Conservation (phyloP, 78 protist species). For the Andalucia godoyi region DNA sequence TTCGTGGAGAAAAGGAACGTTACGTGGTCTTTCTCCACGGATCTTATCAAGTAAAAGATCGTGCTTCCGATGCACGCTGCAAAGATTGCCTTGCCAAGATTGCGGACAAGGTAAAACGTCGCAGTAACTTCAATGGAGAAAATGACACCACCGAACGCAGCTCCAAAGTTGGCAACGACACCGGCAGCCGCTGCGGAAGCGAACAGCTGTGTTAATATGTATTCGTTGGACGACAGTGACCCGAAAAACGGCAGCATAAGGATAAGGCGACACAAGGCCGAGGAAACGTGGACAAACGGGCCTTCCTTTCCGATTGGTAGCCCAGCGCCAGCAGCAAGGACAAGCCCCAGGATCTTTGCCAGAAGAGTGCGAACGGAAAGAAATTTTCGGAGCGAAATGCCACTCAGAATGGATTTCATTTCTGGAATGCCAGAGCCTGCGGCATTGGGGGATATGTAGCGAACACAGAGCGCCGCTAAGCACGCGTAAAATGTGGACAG, state of each 20-base stretch:
- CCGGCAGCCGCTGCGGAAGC: slow-evolving; percentile 57
- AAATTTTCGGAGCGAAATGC: no score
- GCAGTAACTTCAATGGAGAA: slow-evolving; percentile 65
- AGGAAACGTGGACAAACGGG: slow-evolving; percentile 63
- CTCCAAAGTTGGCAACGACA: slow-evolving; percentile 61
- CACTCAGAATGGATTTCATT: slow-evolving; percentile 62
- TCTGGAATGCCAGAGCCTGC: slow-evolving; percentile 79
- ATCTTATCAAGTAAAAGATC: slow-evolving; percentile 19
- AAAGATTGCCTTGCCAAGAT: slow-evolving; percentile 32
- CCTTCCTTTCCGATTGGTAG: slow-evolving; percentile 71
- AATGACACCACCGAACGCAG: slow-evolving; percentile 70
- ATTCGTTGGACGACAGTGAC: no score
- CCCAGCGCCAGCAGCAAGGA: slow-evolving; percentile 36
- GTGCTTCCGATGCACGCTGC: slow-evolving; percentile 29
- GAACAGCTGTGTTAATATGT: slow-evolving; percentile 29
- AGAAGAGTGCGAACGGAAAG: neutral
- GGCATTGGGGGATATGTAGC: no score
- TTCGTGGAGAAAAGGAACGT: no score
- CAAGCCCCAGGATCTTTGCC: slow-evolving; percentile 6
- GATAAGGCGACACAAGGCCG: neutral
- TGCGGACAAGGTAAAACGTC: slow-evolving; percentile 35
- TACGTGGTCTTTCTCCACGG: no score
- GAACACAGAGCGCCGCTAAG: no score
- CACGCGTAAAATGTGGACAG: no score
- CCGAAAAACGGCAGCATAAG: neutral